phyloP scores from a whole-genome alignment of 805 yeast species.

The Blastobotrys attinorum region DNA sequence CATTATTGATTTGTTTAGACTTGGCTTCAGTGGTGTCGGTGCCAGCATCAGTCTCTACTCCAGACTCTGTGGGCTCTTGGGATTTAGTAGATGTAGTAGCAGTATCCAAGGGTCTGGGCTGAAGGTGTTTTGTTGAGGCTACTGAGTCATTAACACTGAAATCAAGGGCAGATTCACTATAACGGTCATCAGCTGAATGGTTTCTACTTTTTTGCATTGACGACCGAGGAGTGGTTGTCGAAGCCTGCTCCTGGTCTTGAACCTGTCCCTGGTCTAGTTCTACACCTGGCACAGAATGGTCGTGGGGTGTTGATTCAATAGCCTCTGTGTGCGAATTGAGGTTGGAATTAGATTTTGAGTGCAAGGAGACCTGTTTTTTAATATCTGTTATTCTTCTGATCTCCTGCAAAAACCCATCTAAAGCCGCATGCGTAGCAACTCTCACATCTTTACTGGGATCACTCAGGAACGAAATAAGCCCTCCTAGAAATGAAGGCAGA shows the following conservation, averaged over 20 bases:
- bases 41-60: not conserved
- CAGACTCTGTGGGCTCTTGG: not conserved
- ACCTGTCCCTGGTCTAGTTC: no score
- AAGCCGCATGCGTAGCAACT: conserved; percentile 69
- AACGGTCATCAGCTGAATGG: no score
- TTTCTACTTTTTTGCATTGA: no score
- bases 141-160: not conserved
- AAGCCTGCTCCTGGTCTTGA: not conserved
- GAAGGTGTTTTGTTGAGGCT: no score
- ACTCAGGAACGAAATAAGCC: conserved; percentile 68
- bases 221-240: not conserved
- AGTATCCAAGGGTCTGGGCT: no score
- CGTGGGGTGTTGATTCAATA: no score
- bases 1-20: no score
- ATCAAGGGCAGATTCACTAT: not conserved
- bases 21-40: no score
- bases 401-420: conserved; percentile 71
- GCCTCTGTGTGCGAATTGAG: no score
- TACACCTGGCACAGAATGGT: no score
- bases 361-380: conserved; percentile 33
- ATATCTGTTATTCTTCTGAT: conserved; percentile 69
- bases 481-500: conserved; percentile 83
- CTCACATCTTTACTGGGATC: conserved; percentile 83
- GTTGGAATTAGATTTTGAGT: not conserved
- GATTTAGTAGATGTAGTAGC: not conserved